These are phyloP conservation scores for Cercospora beticola DNA, from an alignment of 2,329 filamentous ascomycete genomes.

Conservation along the genomic window DNA sequence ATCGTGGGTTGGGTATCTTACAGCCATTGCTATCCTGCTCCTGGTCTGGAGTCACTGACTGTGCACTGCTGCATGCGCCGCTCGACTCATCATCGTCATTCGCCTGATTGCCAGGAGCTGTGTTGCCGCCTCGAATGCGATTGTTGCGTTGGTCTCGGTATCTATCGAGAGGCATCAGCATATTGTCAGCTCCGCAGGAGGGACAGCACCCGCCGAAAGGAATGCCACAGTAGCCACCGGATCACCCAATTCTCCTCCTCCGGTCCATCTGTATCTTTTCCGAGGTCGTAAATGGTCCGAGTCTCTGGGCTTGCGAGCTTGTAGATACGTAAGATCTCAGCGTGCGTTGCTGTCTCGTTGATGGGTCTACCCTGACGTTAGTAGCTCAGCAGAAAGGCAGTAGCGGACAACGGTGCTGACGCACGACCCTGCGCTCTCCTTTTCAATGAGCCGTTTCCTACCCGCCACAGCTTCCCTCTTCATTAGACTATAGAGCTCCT, in stretches of 20 bases:
- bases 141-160: slow-evolving; percentile 36
- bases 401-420: slow-evolving; percentile 5
- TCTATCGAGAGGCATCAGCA: not conserved
- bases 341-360: slow-evolving; percentile 49
- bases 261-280: slow-evolving; percentile 41
- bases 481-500: slow-evolving; percentile 44
- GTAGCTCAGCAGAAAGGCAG: not conserved
- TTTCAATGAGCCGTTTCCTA: slow-evolving; percentile 42
- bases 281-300: slow-evolving; percentile 44
- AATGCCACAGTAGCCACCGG: slow-evolving; percentile 53
- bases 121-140: slow-evolving; percentile 7
- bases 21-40: slow-evolving; percentile 5
- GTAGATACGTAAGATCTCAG: slow-evolving; percentile 45
- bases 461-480: slow-evolving; percentile 44
- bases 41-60: not conserved
- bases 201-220: slow-evolving; percentile 38
- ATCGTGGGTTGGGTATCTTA: not conserved
- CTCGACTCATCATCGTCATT: slow-evolving; percentile 16
- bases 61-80: slow-evolving; percentile 2
- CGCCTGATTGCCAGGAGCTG: not conserved
- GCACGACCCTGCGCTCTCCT: slow-evolving; percentile 32
- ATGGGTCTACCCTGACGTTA: slow-evolving; percentile 44
- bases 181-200: not conserved
- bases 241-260: slow-evolving; percentile 53
- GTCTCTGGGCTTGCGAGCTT: slow-evolving; percentile 41